A percentile compares a stretch with the other conserved stretches of the same genome.
Evolutionary conservation across 2,329 filamentous ascomycete genomes (phyloP).

Genomic region (Curvularia sp.): DNA sequence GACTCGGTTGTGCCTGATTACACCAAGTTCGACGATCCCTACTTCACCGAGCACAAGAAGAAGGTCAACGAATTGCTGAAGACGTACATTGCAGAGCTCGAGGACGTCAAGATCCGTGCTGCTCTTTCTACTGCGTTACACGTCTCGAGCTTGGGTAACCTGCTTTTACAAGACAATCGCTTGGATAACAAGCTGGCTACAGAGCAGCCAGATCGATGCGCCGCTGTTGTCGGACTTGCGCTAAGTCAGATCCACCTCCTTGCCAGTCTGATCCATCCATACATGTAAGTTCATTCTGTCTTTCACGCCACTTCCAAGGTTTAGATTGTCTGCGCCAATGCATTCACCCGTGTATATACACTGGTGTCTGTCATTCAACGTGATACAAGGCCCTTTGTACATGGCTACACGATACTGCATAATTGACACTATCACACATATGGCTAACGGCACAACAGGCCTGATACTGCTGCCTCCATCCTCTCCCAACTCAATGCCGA

Average conservation of each 20-base stretch:
- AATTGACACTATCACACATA: background rate
- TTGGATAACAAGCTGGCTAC: slow-evolving; percentile 68
- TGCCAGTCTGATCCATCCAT: slow-evolving; percentile 79
- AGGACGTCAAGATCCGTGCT: slow-evolving; percentile 73
- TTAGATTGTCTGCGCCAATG: background rate
- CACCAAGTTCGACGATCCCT: slow-evolving; percentile 58
- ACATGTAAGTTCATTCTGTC: slow-evolving; percentile 62
- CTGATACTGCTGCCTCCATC: slow-evolving; percentile 66
- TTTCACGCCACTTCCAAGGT: background rate
- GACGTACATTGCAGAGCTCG: slow-evolving; percentile 71
- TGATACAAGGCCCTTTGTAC: slow-evolving; percentile 1
- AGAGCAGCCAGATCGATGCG: slow-evolving; percentile 65
- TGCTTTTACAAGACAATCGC: slow-evolving; percentile 63
- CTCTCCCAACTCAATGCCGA: slow-evolving; percentile 72
- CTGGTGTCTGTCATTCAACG: background rate
- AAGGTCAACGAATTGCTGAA: slow-evolving; percentile 72
- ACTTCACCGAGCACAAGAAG: slow-evolving; percentile 57
- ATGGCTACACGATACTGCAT: slow-evolving; percentile 6
- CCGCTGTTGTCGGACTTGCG: slow-evolving; percentile 74
- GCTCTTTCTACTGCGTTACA: slow-evolving; percentile 71
- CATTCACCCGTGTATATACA: background rate
- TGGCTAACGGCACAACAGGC: slow-evolving; percentile 31
- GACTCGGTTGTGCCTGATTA: slow-evolving; percentile 73
- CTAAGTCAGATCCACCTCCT: slow-evolving; percentile 85
- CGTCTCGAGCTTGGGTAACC: slow-evolving; percentile 68